Conservation (phyloP, 208 protist species). For the Trypanosoma melophagium region DNA sequence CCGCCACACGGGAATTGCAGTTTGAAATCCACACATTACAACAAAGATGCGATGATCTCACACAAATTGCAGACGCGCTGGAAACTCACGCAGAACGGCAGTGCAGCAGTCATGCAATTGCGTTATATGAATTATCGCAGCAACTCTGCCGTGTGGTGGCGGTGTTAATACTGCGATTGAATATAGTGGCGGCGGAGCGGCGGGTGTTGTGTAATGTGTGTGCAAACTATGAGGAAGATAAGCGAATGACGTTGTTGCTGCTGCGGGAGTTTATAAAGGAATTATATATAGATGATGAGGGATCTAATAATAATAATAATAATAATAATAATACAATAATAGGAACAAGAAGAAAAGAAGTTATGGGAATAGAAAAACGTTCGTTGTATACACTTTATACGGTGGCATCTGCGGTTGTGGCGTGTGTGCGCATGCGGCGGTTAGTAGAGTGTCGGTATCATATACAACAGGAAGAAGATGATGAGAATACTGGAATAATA, state of each 20-base stretch:
- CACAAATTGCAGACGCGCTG: conserved; percentile 12
- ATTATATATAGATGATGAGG: too few relatives aligned
- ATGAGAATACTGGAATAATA: background rate
- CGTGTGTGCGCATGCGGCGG: conserved; percentile 17
- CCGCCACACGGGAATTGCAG: conserved; percentile 5
- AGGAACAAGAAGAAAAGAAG: background rate
- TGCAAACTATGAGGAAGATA: background rate
- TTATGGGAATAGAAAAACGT: background rate
- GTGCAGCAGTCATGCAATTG: background rate
- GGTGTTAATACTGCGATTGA: conserved; percentile 1
- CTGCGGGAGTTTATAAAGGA: conserved; percentile 1
- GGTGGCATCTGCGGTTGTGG: conserved; percentile 7
- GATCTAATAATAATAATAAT: too few relatives aligned
- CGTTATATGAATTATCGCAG: conserved; percentile 17
- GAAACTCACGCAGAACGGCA: conserved; percentile 17
- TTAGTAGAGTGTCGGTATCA: background rate
- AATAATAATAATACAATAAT: background rate
- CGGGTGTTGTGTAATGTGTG: conserved; percentile 13
- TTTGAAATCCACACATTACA: conserved; percentile 25
- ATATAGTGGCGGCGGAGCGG: conserved; percentile 5
- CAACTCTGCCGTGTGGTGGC: conserved; percentile 3
- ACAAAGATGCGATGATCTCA: conserved; percentile 22
- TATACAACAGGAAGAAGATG: too few relatives aligned
- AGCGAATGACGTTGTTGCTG: background rate
- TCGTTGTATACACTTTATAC: background rate